phyloP scores from a whole-genome alignment of 345 rosid genomes.

The Populus davidiana region DNA sequence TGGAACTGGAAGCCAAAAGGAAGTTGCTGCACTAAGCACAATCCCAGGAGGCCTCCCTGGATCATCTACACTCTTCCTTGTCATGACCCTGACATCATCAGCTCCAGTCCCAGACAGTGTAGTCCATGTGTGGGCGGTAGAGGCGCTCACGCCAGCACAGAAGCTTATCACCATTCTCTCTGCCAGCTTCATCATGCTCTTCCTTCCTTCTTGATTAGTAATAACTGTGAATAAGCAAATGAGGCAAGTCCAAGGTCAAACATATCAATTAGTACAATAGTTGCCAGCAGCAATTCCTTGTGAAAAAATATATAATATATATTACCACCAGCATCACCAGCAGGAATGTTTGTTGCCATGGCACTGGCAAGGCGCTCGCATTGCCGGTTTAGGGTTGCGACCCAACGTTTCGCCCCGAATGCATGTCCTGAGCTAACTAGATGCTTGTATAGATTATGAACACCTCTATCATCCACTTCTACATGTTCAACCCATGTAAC shows the following conservation, averaged over 20 bases:
- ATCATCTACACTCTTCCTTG: slow-evolving; percentile 63
- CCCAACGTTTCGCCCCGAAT: slow-evolving; percentile 90
- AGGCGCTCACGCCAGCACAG: slow-evolving; percentile 66
- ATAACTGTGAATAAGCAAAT: slow-evolving; percentile 38
- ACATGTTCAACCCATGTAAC: slow-evolving; percentile 94
- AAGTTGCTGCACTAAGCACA: slow-evolving; percentile 82
- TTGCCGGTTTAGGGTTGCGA: slow-evolving; percentile 71
- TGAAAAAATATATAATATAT: neutral
- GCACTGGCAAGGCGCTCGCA: slow-evolving; percentile 77
- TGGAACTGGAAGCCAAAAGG: slow-evolving; percentile 86
- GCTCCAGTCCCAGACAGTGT: slow-evolving; percentile 59
- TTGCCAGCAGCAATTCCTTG: neutral
- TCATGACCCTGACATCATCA: slow-evolving; percentile 77
- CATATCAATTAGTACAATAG: neutral
- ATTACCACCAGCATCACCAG: slow-evolving; percentile 54
- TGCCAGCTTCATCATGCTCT: slow-evolving; percentile 67
- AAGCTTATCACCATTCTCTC: slow-evolving; percentile 81
- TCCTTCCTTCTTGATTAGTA: slow-evolving; percentile 64
- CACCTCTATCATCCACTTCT: slow-evolving; percentile 76
- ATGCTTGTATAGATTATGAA: slow-evolving; percentile 56
- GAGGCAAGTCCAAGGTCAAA: neutral
- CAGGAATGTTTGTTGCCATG: slow-evolving; percentile 51
- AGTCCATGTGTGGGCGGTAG: slow-evolving; percentile 71
- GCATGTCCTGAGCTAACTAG: slow-evolving; percentile 64
- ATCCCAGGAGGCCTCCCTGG: slow-evolving; percentile 87